Conservation (phyloP, 208 protist genomes). For the Crithidia brevicula region DNA sequence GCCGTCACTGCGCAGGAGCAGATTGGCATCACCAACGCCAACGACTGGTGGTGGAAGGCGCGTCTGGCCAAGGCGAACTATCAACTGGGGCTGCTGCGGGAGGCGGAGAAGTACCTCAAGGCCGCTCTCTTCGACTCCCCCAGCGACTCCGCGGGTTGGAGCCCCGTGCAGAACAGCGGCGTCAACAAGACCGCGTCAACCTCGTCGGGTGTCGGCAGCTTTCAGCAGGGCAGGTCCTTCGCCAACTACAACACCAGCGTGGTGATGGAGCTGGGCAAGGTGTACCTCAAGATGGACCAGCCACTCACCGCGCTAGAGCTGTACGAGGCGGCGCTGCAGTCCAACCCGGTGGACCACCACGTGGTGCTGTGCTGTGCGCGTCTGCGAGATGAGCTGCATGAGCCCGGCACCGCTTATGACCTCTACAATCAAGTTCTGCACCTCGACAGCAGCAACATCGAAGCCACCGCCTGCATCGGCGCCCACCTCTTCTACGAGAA, state of each 20-base stretch:
- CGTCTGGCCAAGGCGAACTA: constrained; percentile 94
- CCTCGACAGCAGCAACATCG: constrained; percentile 92
- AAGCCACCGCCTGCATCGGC: constrained; percentile 95
- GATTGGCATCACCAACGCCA: constrained; percentile 50
- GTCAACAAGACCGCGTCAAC: neutral
- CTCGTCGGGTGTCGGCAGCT: neutral
- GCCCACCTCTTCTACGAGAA: constrained; percentile 94
- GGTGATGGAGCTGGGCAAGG: constrained; percentile 93
- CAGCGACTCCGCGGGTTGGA: neutral
- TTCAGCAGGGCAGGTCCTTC: constrained; percentile 22
- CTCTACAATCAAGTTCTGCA: constrained; percentile 86
- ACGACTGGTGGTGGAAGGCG: constrained; percentile 97
- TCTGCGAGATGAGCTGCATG: constrained; percentile 91
- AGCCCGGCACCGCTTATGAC: constrained; percentile 75
- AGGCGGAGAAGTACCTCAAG: constrained; percentile 94
- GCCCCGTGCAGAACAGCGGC: neutral
- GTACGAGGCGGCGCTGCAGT: constrained; percentile 72
- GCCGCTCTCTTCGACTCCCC: constrained; percentile 60
- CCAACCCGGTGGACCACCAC: constrained; percentile 89
- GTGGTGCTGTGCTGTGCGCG: constrained; percentile 89
- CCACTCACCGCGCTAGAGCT: constrained; percentile 93
- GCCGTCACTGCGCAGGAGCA: constrained; percentile 27
- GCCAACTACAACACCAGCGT: constrained; percentile 84
- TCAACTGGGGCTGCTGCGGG: constrained; percentile 94
- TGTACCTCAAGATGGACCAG: constrained; percentile 94